A percentile compares a stretch with the other conserved stretches of the same genome.
These are phyloP conservation scores for Suhomyces bokatorum DNA, from an alignment of 1,139 yeast species.

Conservation along the genomic window DNA sequence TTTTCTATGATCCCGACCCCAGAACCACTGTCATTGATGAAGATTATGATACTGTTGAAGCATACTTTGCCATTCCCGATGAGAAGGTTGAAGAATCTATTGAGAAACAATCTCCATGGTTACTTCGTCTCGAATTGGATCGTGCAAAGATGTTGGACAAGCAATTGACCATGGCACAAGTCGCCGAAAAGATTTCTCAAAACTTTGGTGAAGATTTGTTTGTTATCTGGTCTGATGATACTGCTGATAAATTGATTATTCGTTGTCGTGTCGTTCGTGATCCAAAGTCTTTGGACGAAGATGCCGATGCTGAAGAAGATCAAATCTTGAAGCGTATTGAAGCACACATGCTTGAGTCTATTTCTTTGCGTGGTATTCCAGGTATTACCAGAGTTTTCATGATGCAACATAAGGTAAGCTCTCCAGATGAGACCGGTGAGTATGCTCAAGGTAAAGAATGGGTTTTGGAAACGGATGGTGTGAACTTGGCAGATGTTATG, in stretches of 20 bases:
- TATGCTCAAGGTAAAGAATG: slow-evolving; percentile 89
- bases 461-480: slow-evolving; percentile 99
- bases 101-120: slow-evolving; percentile 97
- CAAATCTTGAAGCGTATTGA: slow-evolving; percentile 94
- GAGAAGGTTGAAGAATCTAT: slow-evolving; percentile 93
- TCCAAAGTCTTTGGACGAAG: slow-evolving; percentile 90
- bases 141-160: slow-evolving; percentile 99
- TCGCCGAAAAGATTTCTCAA: slow-evolving; percentile 91
- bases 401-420: slow-evolving; percentile 88
- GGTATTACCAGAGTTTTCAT: slow-evolving; percentile 89
- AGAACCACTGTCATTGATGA: slow-evolving; percentile 93
- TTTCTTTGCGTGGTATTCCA: slow-evolving; percentile 93
- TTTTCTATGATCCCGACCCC: slow-evolving; percentile 97
- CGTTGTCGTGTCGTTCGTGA: slow-evolving; percentile 99
- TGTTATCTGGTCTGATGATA: slow-evolving; percentile 99
- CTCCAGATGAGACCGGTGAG: slow-evolving; percentile 83
- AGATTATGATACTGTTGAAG: slow-evolving; percentile 95
- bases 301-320: slow-evolving; percentile 95
- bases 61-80: slow-evolving; percentile 96
- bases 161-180: slow-evolving; percentile 97
- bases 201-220: slow-evolving; percentile 93
- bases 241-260: slow-evolving; percentile 92
- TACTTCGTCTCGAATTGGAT: slow-evolving; percentile 91
- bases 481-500: slow-evolving; percentile 92
- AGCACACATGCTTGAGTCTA: slow-evolving; percentile 93